Percentiles rank a stretch among this genome's conserved stretches.
Evolutionary conservation across 1,284 basidiomycete genomes (phyloP).

Genomic region (Fistulinella cinereoalba): DNA sequence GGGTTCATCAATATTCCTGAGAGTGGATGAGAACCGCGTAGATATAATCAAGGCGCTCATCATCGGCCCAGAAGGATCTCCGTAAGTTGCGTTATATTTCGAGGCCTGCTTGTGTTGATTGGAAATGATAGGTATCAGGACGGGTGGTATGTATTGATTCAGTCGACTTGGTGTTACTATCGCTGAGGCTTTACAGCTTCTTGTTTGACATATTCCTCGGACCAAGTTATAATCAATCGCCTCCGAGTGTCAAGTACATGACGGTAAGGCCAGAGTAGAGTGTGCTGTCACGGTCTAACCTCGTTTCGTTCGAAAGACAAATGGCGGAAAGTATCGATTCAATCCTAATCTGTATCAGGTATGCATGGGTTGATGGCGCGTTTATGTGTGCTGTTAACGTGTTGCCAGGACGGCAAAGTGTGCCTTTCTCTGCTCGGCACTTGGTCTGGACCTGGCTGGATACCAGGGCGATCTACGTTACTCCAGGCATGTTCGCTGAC

Average conservation of each 20-base stretch:
- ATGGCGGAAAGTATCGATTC: slow-evolving; percentile 84
- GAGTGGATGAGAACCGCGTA: slow-evolving; percentile 83
- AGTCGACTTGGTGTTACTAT: slow-evolving; percentile 1
- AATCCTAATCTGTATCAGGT: slow-evolving; percentile 91
- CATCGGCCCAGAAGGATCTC: slow-evolving; percentile 87
- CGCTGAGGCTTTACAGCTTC: slow-evolving; percentile 42
- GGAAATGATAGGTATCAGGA: slow-evolving; percentile 63
- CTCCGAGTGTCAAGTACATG: slow-evolving; percentile 86
- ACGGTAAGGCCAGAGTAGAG: slow-evolving; percentile 54
- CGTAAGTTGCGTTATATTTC: slow-evolving; percentile 51
- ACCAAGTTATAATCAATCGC: slow-evolving; percentile 74
- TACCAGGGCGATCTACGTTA: slow-evolving; percentile 80
- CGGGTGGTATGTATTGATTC: slow-evolving; percentile 58
- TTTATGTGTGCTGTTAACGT: background rate
- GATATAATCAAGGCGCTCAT: slow-evolving; percentile 90
- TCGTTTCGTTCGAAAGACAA: slow-evolving; percentile 54
- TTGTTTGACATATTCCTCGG: slow-evolving; percentile 92
- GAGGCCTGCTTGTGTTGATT: background rate
- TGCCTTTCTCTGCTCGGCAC: slow-evolving; percentile 89
- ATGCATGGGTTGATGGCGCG: slow-evolving; percentile 26
- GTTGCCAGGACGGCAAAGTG: slow-evolving; percentile 78
- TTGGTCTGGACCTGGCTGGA: slow-evolving; percentile 89
- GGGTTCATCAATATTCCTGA: slow-evolving; percentile 86
- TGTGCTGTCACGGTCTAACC: slow-evolving; percentile 6
- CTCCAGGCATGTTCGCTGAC: slow-evolving; percentile 55